Percentiles rank a stretch among this genome's conserved stretches.
These are phyloP conservation scores for Fonsecaea nubica DNA, from an alignment of 2,329 filamentous ascomycete species.

Conservation along the genomic window DNA sequence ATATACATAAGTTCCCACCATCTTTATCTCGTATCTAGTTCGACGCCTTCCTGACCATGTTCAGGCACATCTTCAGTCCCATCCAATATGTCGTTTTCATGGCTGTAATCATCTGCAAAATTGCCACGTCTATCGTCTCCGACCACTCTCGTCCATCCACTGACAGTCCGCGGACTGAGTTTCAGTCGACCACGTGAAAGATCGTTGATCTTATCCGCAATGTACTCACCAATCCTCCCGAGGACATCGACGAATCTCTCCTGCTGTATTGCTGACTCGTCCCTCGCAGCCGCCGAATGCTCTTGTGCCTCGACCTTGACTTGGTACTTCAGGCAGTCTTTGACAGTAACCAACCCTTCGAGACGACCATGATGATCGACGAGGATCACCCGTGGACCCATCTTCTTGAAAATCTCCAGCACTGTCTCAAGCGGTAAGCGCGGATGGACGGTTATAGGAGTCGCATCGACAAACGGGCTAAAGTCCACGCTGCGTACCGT, in stretches of 20 bases:
- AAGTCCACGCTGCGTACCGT: conserved; percentile 74
- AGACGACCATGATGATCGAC: conserved; percentile 88
- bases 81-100: conserved; percentile 41
- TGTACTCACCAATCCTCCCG: conserved; percentile 62
- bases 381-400: conserved; percentile 90
- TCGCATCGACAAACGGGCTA: conserved; percentile 84
- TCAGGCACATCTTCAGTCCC: conserved; percentile 40
- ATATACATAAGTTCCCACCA: conserved; percentile 7
- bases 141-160: conserved; percentile 35
- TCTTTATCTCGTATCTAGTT: conserved; percentile 27
- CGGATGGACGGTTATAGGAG: conserved; percentile 89
- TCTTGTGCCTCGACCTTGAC: conserved; percentile 93
- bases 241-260: conserved; percentile 70
- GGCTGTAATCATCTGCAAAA: conserved; percentile 40
- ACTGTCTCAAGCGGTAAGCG: conserved; percentile 91
- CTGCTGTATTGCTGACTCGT: conserved; percentile 61
- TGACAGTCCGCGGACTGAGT: conserved; percentile 45
- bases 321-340: conserved; percentile 96
- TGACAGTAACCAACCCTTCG: conserved; percentile 87
- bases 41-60: conserved; percentile 33
- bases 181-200: conserved; percentile 65
- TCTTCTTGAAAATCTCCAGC: conserved; percentile 98
- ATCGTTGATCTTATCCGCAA: conserved; percentile 62
- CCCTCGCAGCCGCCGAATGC: conserved; percentile 60
- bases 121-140: conserved; percentile 27